A percentile compares a stretch with the other conserved stretches of the same genome.
These are phyloP conservation scores for Speleostelium caveatum DNA, from an alignment of 78 protist genomes.

Conservation along the genomic window DNA sequence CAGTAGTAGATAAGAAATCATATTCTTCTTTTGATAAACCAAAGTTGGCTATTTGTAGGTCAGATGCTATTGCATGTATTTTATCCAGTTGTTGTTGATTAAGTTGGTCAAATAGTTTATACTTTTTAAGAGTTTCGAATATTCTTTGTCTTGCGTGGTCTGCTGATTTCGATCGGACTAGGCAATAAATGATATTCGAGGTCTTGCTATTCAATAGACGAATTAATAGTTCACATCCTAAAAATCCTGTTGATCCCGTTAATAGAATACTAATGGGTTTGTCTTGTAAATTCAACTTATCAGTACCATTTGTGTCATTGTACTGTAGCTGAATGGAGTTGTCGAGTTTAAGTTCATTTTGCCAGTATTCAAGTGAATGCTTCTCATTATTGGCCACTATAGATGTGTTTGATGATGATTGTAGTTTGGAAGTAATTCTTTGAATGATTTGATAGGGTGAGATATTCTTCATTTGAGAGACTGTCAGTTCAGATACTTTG, in stretches of 20 bases:
- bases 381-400: neutral
- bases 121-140: neutral
- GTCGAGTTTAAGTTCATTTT: constrained; percentile 30
- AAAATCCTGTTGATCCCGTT: constrained; percentile 36
- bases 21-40: constrained; percentile 5
- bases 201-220: neutral
- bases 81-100: constrained; percentile 1
- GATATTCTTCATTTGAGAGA: too few species aligned
- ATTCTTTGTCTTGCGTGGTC: neutral
- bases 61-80: neutral
- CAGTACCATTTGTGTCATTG: too few species aligned
- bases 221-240: constrained; percentile 23
- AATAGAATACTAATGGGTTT: constrained; percentile 29
- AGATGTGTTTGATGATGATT: too few species aligned
- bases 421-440: too few species aligned
- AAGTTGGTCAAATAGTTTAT: neutral
- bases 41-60: neutral
- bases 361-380: neutral
- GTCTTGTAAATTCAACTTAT: too few species aligned
- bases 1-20: too few species aligned
- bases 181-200: constrained; percentile 20
- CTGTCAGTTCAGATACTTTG: too few species aligned
- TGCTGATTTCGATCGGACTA: neutral
- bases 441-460: too few species aligned
- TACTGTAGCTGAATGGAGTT: neutral